These are phyloP conservation scores for Lodderomyces margitis DNA, from an alignment of 1,139 yeast genomes.

Conservation along the genomic window DNA sequence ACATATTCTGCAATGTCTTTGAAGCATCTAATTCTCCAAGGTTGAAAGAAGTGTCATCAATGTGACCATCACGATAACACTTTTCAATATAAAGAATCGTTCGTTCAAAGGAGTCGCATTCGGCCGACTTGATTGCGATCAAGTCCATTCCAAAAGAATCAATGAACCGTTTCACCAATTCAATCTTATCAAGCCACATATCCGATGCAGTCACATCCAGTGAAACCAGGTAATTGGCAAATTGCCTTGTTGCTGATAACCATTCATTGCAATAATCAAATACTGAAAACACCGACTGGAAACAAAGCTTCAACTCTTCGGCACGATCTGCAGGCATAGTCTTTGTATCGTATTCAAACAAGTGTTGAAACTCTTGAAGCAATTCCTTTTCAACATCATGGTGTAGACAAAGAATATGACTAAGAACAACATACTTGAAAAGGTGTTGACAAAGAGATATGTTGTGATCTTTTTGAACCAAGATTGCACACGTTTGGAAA, in stretches of 20 bases:
- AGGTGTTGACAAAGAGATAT: conserved; percentile 65
- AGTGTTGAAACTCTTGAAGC: conserved; percentile 53
- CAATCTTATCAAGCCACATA: conserved; percentile 23
- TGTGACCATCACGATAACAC: conserved; percentile 50
- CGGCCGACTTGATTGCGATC: conserved; percentile 76
- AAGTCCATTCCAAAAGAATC: conserved; percentile 60
- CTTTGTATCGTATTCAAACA: conserved; percentile 46
- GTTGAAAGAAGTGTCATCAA: conserved; percentile 25
- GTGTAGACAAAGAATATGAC: conserved; percentile 57
- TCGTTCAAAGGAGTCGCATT: conserved; percentile 83
- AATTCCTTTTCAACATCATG: conserved; percentile 46
- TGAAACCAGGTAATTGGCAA: conserved; percentile 20
- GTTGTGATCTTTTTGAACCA: conserved; percentile 67
- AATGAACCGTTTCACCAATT: conserved; percentile 46
- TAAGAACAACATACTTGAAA: conserved; percentile 76
- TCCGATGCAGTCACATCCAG: conserved; percentile 3
- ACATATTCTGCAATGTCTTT: conserved; percentile 67
- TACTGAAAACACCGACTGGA: conserved; percentile 71
- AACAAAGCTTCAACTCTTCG: conserved; percentile 62
- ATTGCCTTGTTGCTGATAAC: conserved; percentile 44
- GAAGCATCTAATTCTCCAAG: conserved; percentile 41
- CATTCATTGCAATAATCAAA: conserved; percentile 85
- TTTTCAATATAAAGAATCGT: conserved; percentile 88
- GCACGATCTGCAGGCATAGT: conserved; percentile 46
- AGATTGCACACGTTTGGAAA: conserved; percentile 62